Evolutionary conservation across 2,329 filamentous ascomycete genomes (phyloP), one percentile per base, ranked within the genome.

Genomic region (Cladophialophora bantiana): DNA sequence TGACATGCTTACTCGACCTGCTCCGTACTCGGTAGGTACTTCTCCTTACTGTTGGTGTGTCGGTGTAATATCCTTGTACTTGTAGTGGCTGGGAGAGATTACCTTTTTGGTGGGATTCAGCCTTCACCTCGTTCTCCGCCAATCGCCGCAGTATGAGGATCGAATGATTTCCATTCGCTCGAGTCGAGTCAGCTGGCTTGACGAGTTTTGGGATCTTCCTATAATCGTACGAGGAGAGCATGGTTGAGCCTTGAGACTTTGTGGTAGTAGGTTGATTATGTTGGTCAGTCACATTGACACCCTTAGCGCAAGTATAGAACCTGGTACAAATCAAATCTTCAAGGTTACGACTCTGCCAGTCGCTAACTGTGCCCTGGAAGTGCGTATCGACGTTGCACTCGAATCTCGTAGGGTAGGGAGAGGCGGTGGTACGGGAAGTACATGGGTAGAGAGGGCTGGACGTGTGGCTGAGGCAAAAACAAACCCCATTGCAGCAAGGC

Each of bases 1-100:
- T 62, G 59, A 56, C 52, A 45, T 62, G 59, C 59, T 62, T 45
- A 62, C 59, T 62, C 50, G 45, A 53, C 45, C 45, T 26, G 5
- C 15, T 12, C 18, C 18, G 26, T 26, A 26, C 26, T 26, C 2
- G 26, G 26, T 26, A 26, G 26, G 26, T 26, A 2, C 26, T 26
- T 3, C 26, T 26, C 26, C 26, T 3, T 26, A 3, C 2, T 26
- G 26, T 26, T 26, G 26, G 26, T 26, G 26, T 26, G 26, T 26
- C 26, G 26, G 26, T 26, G 26, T 3, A 26, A 26, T 26, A 26
- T 26, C 26, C n/a, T 1, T 32, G 32, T 32, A n/a, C n/a, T 32
- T 26, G 38, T 34, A 45, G 57, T 59, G 42, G 42, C 42, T 59
- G 38, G 57, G 34, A 34, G 57, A 48, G 36, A 40, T 56, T 20